A percentile compares a stretch with the other conserved stretches of the same genome.
These are phyloP conservation scores for Durotheca rogersii DNA, from an alignment of 495 filamentous ascomycete species.

Conservation along the genomic window DNA sequence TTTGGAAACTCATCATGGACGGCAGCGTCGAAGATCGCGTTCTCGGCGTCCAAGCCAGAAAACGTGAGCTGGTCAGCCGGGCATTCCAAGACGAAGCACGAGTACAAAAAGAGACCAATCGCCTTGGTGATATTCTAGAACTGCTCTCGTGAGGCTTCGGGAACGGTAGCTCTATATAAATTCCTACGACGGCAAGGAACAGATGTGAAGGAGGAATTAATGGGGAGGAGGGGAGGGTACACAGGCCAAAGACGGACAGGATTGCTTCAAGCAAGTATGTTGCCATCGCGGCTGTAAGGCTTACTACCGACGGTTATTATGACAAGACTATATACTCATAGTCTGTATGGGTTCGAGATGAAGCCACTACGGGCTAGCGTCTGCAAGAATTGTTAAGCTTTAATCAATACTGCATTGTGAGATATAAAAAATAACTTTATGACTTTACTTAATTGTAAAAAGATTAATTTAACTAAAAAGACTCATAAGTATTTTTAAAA, in stretches of 20 bases:
- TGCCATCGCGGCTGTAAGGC: not conserved
- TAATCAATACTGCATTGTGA: no score
- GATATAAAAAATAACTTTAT: no score
- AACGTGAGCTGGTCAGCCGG: constrained; percentile 74
- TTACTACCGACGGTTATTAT: not conserved
- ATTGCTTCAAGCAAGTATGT: constrained; percentile 5
- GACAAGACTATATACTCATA: not conserved
- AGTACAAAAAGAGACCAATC: constrained; percentile 47
- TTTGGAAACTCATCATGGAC: constrained; percentile 83
- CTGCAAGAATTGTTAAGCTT: not conserved
- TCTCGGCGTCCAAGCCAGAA: constrained; percentile 75
- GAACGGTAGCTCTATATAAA: not conserved
- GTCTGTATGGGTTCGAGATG: not conserved
- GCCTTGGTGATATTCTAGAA: constrained; percentile 44
- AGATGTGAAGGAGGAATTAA: not conserved
- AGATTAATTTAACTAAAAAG: no score
- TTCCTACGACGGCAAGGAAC: not conserved
- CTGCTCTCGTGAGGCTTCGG: constrained; percentile 34
- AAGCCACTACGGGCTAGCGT: not conserved
- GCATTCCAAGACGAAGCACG: constrained; percentile 66
- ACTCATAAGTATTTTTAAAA: no score
- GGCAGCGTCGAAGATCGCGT: constrained; percentile 84
- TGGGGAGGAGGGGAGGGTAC: not conserved
- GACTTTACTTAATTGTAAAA: no score
- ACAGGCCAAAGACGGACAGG: not conserved